Evolutionary conservation across 73 alveolate species (phyloP), one percentile per base, ranked within the genome.

Genomic region (Tetrahymena elliotti): DNA sequence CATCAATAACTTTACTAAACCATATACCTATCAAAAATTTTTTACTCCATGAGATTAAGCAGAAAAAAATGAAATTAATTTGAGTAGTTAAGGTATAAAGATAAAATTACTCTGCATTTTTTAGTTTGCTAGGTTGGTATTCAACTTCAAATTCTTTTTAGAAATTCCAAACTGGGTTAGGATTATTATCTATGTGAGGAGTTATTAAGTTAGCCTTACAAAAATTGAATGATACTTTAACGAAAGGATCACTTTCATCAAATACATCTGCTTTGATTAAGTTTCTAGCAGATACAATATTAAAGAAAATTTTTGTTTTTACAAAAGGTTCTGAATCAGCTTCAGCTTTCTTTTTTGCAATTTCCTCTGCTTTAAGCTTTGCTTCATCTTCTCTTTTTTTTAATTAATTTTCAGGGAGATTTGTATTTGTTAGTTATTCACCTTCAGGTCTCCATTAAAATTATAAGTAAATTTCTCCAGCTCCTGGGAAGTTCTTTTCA

Each of bases 401-500:
- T 15, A 68, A 93, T 68, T 52, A 20, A 93, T 93, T 93, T 33
- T 52, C 93, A n/a, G 96, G 96, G 24, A 39, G 93, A 36, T 93
- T 33, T 34, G 84, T 39, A 5, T 54, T n/a, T 4, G 83, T 47
- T 15, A 84, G 33, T n/a, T 35, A 22, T 20, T 93, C 96, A 20
- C 96, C 96, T 36, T 93, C 93, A 35, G 88, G 84, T 36, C 94
- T 93, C 52, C 84, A 68, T 22, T 54, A 41, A 82, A 93, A 92
- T 93, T 93, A 39, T 16, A 93, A 39, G 40, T 93, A 93, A 15
- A 93, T 93, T 54, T 93, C 96, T 34, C 96, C 88, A 52, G 84
- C 88, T 35, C 88, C 82, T 20, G 96, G 96, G 53, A 93, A 93
- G 20, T 52, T 54, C 18, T 93, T 93, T 68, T 93, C 96, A 82